phyloP scores from a whole-genome alignment of 441 rosid genomes.

The Populus trichocarpa region DNA sequence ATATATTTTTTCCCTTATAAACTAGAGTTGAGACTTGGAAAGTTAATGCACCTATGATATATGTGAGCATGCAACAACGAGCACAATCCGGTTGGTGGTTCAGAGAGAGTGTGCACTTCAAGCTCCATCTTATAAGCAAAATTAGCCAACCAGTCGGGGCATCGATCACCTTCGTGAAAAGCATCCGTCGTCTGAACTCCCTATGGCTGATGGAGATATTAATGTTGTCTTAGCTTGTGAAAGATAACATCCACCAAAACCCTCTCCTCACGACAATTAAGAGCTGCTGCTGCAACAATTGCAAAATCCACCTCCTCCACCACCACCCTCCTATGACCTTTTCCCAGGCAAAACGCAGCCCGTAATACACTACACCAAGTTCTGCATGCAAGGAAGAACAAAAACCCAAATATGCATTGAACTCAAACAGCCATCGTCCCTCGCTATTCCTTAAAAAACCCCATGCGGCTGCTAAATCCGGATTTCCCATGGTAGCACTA shows the following conservation, averaged over 20 bases:
- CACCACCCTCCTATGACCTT: not conserved
- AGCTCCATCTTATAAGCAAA: not conserved
- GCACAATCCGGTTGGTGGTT: not conserved
- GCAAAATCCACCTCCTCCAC: not conserved
- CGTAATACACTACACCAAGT: too few relatives aligned
- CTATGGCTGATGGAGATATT: not conserved
- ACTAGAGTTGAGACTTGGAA: too few relatives aligned
- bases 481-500: too few relatives aligned
- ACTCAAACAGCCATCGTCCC: too few relatives aligned
- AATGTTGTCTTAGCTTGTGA: not conserved
- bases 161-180: not conserved
- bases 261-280: not conserved
- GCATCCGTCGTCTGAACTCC: not conserved
- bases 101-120: not conserved
- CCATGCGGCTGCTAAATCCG: not conserved
- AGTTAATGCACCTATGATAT: not conserved
- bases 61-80: not conserved
- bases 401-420: too few relatives aligned
- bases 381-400: too few relatives aligned
- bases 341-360: too few relatives aligned
- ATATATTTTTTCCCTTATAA: too few relatives aligned
- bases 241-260: not conserved
- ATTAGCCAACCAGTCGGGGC: not conserved
- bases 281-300: not conserved
- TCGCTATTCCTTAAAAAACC: too few relatives aligned